Conservation (phyloP, 257 asterid species). For the Plantago elongata region DNA sequence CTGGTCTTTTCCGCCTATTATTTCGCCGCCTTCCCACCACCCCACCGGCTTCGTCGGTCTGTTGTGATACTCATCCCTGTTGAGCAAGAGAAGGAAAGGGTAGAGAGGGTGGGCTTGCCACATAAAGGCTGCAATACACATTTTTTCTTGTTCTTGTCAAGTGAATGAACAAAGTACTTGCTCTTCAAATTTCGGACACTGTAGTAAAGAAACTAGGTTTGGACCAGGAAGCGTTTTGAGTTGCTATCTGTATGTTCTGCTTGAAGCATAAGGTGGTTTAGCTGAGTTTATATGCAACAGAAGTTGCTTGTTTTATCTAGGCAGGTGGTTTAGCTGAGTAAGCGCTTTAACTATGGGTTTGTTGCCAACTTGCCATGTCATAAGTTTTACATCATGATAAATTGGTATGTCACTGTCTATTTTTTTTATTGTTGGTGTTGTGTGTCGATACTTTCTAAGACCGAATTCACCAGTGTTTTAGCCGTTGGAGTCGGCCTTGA, state of each 20-base stretch:
- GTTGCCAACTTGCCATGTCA: conserved; percentile 8
- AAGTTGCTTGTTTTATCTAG: conserved; percentile 8
- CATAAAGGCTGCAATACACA: conserved; percentile 67
- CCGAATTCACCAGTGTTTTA: too few relatives aligned
- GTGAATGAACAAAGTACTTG: not conserved
- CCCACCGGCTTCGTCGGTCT: conserved; percentile 65
- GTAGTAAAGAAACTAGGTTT: not conserved
- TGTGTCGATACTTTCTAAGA: too few relatives aligned
- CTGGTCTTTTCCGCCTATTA: conserved; percentile 65
- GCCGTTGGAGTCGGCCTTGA: too few relatives aligned
- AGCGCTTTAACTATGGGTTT: conserved; percentile 1
- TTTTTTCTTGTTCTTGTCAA: conserved; percentile 14
- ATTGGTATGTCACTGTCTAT: too few relatives aligned
- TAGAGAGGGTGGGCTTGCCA: conserved; percentile 63
- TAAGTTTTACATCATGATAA: not conserved
- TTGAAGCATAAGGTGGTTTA: conserved; percentile 7
- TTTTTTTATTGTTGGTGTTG: too few relatives aligned
- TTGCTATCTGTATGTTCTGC: conserved; percentile 5
- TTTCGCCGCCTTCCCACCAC: conserved; percentile 68
- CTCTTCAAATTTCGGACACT: too few relatives aligned
- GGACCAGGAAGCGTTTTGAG: not conserved
- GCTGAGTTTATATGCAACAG: conserved; percentile 2
- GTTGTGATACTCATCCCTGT: conserved; percentile 75
- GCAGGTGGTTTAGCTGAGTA: conserved; percentile 9
- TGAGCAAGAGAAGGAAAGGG: conserved; percentile 62